Evolutionary conservation across 805 yeast species (phyloP).

Genomic region (Brettanomyces nanus): DNA sequence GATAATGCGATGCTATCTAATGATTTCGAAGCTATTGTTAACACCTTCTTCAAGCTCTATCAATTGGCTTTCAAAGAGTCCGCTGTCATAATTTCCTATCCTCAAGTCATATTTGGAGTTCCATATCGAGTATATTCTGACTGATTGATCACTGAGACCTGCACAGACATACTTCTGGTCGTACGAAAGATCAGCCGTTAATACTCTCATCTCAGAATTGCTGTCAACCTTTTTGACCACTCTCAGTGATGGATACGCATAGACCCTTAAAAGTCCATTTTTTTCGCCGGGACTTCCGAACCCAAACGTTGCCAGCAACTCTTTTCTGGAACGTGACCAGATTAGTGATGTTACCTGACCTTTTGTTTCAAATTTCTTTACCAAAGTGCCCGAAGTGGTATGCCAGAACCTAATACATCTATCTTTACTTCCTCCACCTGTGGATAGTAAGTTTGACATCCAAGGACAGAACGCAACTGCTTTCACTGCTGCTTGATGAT

Average conservation of each 20-base stretch:
- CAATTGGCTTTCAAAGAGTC: slow-evolving; percentile 47
- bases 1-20: too few species aligned
- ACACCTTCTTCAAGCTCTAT: slow-evolving; percentile 56
- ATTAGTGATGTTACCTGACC: slow-evolving; percentile 74
- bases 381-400: slow-evolving; percentile 63
- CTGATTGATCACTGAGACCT: slow-evolving; percentile 72
- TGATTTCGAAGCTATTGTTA: slow-evolving; percentile 16
- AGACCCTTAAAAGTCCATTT: slow-evolving; percentile 49
- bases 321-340: slow-evolving; percentile 62
- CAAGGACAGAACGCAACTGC: slow-evolving; percentile 91
- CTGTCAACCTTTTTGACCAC: slow-evolving; percentile 42
- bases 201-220: slow-evolving; percentile 43
- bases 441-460: slow-evolving; percentile 70
- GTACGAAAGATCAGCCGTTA: slow-evolving; percentile 63
- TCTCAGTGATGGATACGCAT: slow-evolving; percentile 58
- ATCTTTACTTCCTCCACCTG: slow-evolving; percentile 88
- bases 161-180: slow-evolving; percentile 56
- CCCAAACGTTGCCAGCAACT: slow-evolving; percentile 76
- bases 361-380: slow-evolving; percentile 46
- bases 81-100: slow-evolving; percentile 24
- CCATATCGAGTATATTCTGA: slow-evolving; percentile 74
- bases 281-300: slow-evolving; percentile 45
- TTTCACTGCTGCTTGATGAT: slow-evolving; percentile 81
- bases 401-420: slow-evolving; percentile 84
- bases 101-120: slow-evolving; percentile 31